Evolutionary conservation across 176 grass and related monocot species (phyloP).

Genomic region (Hsuehochloa calcarea): DNA sequence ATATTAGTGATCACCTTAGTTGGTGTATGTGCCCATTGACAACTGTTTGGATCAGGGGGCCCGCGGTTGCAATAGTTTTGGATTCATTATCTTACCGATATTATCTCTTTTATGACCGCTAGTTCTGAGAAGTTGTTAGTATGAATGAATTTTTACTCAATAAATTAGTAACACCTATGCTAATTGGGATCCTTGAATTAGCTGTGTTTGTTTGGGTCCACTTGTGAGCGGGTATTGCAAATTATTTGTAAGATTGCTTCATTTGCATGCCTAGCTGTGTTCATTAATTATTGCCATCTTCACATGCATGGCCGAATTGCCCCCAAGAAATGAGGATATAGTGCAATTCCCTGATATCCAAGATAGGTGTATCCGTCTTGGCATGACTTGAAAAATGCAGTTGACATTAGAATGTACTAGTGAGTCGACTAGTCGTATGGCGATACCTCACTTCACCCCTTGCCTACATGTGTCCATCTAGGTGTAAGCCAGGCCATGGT

Average conservation of each 20-base stretch:
- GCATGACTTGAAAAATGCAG: conserved; percentile 4
- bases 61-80: background rate
- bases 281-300: conserved; percentile 19
- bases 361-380: background rate
- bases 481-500: conserved; percentile 23
- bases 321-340: conserved; percentile 8
- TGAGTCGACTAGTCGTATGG: background rate
- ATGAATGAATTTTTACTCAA: background rate
- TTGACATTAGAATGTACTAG: conserved; percentile 11
- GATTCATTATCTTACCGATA: background rate
- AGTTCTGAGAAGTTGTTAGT: background rate
- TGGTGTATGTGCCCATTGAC: background rate
- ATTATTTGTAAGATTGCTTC: background rate
- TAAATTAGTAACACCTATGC: no score
- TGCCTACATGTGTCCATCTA: conserved; percentile 38
- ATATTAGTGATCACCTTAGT: background rate
- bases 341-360: conserved; percentile 22
- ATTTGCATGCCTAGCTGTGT: background rate
- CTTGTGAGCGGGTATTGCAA: background rate
- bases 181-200: background rate
- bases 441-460: background rate
- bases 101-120: background rate
- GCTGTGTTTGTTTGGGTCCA: background rate
- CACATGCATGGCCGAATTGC: conserved; percentile 15
- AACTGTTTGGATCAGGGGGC: background rate